phyloP scores from a whole-genome alignment of 2,329 filamentous ascomycete genomes.

The Botrytis paeoniae region DNA sequence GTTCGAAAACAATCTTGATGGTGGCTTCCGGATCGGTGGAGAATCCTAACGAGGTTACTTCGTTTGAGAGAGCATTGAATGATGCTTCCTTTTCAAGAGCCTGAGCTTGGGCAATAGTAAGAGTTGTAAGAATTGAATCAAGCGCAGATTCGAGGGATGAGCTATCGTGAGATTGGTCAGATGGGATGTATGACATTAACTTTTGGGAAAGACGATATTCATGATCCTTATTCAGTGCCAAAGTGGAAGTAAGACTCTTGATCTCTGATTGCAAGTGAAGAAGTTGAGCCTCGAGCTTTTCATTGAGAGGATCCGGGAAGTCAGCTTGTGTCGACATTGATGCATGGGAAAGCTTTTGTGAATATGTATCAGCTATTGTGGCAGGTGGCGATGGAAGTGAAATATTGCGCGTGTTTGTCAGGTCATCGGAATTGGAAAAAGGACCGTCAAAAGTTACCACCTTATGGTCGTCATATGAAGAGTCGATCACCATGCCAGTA shows the following conservation, averaged over 20 bases:
- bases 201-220: slow-evolving; percentile 33
- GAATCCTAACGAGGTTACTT: slow-evolving; percentile 52
- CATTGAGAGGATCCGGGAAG: slow-evolving; percentile 30
- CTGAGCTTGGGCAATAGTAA: slow-evolving; percentile 36
- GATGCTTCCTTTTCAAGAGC: slow-evolving; percentile 43
- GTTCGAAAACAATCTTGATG: slow-evolving; percentile 46
- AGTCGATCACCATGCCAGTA: background rate
- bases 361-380: slow-evolving; percentile 35
- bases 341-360: slow-evolving; percentile 23
- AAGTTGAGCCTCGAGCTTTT: slow-evolving; percentile 31
- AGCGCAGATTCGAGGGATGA: slow-evolving; percentile 35
- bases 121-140: slow-evolving; percentile 35
- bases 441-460: slow-evolving; percentile 21
- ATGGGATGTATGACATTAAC: slow-evolving; percentile 32
- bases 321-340: slow-evolving; percentile 29
- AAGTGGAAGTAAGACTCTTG: slow-evolving; percentile 27
- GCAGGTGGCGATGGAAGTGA: slow-evolving; percentile 37
- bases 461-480: background rate
- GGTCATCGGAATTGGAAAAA: slow-evolving; percentile 23
- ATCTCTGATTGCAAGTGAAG: slow-evolving; percentile 31
- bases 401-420: slow-evolving; percentile 33
- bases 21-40: slow-evolving; percentile 41
- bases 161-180: slow-evolving; percentile 29
- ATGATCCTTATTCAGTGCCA: slow-evolving; percentile 33
- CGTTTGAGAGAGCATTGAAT: slow-evolving; percentile 47